Evolutionary conservation across 2,329 filamentous ascomycete genomes (phyloP).

Genomic region (Colletotrichum sp.): DNA sequence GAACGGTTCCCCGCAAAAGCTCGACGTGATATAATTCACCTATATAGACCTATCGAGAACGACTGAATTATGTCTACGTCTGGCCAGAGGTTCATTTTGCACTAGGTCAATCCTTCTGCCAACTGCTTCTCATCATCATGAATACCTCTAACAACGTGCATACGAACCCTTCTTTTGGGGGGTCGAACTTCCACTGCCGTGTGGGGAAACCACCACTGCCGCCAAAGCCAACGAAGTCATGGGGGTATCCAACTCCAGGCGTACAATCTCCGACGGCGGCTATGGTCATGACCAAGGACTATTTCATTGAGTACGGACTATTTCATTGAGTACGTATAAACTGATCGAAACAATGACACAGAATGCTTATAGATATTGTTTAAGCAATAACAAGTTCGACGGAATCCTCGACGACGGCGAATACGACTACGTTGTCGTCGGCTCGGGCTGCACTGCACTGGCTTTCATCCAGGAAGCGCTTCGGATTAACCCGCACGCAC

Average conservation of each 20-base stretch:
- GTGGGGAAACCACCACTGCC: not conserved
- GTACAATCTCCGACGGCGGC: not conserved
- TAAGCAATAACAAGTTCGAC: not conserved
- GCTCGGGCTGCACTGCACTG: not conserved
- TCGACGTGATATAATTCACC: too few relatives aligned
- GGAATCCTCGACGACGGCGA: not conserved
- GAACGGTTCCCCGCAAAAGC: too few relatives aligned
- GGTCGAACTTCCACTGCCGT: not conserved
- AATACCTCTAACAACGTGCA: not conserved
- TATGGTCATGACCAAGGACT: not conserved
- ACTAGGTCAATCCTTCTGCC: not conserved
- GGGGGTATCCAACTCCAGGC: not conserved
- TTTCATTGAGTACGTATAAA: not conserved
- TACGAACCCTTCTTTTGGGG: not conserved
- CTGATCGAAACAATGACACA: not conserved
- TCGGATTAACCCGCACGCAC: not conserved
- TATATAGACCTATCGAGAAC: not conserved
- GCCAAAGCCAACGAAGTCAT: not conserved
- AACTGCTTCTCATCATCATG: not conserved
- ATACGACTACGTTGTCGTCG: not conserved
- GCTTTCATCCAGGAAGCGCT: not conserved
- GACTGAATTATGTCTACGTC: not conserved
- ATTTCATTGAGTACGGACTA: not conserved
- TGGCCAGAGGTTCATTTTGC: not conserved
- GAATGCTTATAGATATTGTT: accelerated